phyloP scores from a whole-genome alignment of 83 land plant species.

The Picea abies region DNA sequence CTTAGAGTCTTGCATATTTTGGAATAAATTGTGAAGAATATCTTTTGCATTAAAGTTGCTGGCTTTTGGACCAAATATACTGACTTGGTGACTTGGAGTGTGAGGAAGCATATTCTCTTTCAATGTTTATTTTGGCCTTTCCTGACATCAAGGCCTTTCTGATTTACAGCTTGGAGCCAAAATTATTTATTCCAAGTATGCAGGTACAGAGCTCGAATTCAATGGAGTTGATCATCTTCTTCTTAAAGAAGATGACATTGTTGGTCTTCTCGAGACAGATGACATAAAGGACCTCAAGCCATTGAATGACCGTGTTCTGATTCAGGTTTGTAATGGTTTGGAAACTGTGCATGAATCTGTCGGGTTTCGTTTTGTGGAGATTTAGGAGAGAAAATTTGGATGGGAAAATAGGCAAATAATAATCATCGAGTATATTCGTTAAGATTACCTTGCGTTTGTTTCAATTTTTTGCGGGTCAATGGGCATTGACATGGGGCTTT shows the following conservation, averaged over 20 bases:
- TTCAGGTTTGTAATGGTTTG: conserved; percentile 43
- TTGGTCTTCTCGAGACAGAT: conserved; percentile 81
- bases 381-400: background rate
- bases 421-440: background rate
- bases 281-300: conserved; percentile 88
- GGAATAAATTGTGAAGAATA: background rate
- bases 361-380: background rate
- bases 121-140: background rate
- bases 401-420: background rate
- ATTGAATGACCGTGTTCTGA: conserved; percentile 73
- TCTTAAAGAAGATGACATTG: conserved; percentile 85
- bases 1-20: background rate
- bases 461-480: background rate
- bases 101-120: background rate
- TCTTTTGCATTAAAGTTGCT: background rate
- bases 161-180: conserved; percentile 60
- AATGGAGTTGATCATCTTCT: conserved; percentile 72
- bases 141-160: background rate
- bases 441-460: background rate
- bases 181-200: conserved; percentile 40
- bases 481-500: background rate
- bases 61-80: background rate
- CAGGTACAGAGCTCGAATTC: conserved; percentile 76
- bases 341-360: background rate
- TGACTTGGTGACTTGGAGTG: background rate